A percentile compares a stretch with the other conserved stretches of the same genome.
Evolutionary conservation across 2,329 filamentous ascomycete species (phyloP).

Genomic region (Pezicula carpinea): DNA sequence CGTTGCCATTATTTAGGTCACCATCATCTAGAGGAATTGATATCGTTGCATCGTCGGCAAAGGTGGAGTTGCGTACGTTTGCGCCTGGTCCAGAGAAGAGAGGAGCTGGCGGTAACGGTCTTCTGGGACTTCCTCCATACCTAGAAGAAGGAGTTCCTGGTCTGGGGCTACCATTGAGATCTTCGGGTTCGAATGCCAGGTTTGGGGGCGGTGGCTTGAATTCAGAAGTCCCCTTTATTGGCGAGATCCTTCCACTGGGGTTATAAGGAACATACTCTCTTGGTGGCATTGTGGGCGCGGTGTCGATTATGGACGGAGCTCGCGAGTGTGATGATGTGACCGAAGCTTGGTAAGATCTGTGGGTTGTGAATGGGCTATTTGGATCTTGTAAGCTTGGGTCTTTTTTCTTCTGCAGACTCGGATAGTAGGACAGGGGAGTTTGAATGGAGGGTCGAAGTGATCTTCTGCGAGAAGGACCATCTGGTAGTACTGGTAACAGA

Average conservation of each 20-base stretch:
- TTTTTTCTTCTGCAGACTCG: conserved; percentile 13
- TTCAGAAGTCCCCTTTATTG: conserved; percentile 50
- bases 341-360: conserved; percentile 45
- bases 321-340: conserved; percentile 40
- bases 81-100: conserved; percentile 61
- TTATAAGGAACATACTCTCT: conserved; percentile 59
- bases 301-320: conserved; percentile 47
- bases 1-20: conserved; percentile 36
- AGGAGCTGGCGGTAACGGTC: conserved; percentile 84
- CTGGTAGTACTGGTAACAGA: conserved; percentile 46
- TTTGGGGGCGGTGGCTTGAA: conserved; percentile 68
- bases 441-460: conserved; percentile 16
- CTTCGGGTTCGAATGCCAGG: conserved; percentile 76
- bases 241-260: conserved; percentile 43
- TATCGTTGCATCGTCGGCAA: conserved; percentile 65
- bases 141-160: conserved; percentile 86
- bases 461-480: conserved; percentile 43
- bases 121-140: conserved; percentile 82
- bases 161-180: conserved; percentile 83
- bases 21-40: conserved; percentile 61
- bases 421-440: conserved; percentile 31
- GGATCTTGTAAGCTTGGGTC: conserved; percentile 22
- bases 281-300: conserved; percentile 56
- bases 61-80: conserved; percentile 45
- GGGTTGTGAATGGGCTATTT: conserved; percentile 24